Base-by-base conservation (phyloP, 352 stramenopile genomes). In the Globisporangium parvum region DNA sequence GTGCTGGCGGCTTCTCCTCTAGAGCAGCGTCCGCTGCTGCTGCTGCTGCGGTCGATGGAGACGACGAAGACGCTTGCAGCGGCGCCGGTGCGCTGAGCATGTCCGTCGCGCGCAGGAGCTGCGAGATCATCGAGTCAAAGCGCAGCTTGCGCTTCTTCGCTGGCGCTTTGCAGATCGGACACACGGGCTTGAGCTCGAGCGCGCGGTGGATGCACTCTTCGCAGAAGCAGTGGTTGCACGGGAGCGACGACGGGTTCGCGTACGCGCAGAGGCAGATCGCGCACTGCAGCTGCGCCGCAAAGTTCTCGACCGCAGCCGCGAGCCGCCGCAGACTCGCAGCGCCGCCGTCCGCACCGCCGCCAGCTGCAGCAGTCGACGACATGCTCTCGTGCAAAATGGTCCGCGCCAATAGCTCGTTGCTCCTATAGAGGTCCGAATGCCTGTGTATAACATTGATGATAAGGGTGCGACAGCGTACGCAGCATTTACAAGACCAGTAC, bases 151-250 rank as follows among this genome's bases (percentile, higher is more conserved):
- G 77, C 70, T 93, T 95, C 50, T 86, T 91, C 47, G 79, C 77
- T 9, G 79, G 75, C 48, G 77, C 65, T 67, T 93, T 95, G 73
- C 85, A 95, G 53, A 95, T 92, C 8, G 85, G 85, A 47, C 85
- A 95, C 47, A 77, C 55, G 18, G 75, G 55, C 60, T 90, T 91
- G 60, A 93, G 77, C 60, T 89, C 77, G 15, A 95, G 66, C 42
- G 82, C 79, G 51, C 80, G 80, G 59, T 91, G 73, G 66, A 95
- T 95, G 66, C 85, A 95, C 56, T 91, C 80, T 55, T 91, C 77
- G 53, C 85, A 95, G 64, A 93, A 95, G 63, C 77, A 91, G 69
- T 95, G 85, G 60, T 93, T 90, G 62, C 85, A 95, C 18, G 85
- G 85, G 61, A 95, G 60, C 11, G 85, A 93, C 37, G 79, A 71